phyloP scores from a whole-genome alignment of 805 yeast genomes.

The Metschnikowia vanudenii region DNA sequence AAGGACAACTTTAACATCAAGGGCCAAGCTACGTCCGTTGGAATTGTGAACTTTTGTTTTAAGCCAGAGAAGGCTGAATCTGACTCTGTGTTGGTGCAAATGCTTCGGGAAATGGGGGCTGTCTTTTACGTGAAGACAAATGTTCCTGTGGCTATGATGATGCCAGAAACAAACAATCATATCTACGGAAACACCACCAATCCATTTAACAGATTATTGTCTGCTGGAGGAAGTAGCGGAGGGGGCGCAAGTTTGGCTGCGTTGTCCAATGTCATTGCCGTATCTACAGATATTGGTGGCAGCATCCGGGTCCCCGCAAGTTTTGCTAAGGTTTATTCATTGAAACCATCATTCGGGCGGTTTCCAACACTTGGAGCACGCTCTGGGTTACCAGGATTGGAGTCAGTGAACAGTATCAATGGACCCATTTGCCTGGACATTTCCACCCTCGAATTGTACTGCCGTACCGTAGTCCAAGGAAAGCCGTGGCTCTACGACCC shows the following conservation, averaged over 20 bases:
- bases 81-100: constrained; percentile 40
- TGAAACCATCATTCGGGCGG: constrained; percentile 48
- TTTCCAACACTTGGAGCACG: constrained; percentile 37
- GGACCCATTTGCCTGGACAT: constrained; percentile 48
- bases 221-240: constrained; percentile 56
- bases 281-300: constrained; percentile 59
- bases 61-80: constrained; percentile 32
- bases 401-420: constrained; percentile 39
- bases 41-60: constrained; percentile 45
- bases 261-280: constrained; percentile 49
- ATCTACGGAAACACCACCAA: constrained; percentile 48
- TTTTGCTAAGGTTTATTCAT: constrained; percentile 39
- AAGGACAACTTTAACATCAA: constrained; percentile 47
- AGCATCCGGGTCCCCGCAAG: constrained; percentile 49
- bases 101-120: constrained; percentile 48
- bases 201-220: constrained; percentile 42
- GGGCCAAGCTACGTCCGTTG: constrained; percentile 51
- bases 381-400: constrained; percentile 36
- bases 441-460: constrained; percentile 39
- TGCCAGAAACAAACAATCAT: constrained; percentile 45
- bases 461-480: constrained; percentile 34
- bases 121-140: constrained; percentile 55
- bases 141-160: constrained; percentile 51
- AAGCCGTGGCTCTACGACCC: constrained; percentile 53
- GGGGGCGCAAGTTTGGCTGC: constrained; percentile 52